These are phyloP conservation scores for Arthrobotrys sinensis DNA, from an alignment of 2,329 filamentous ascomycete species.

Conservation along the genomic window DNA sequence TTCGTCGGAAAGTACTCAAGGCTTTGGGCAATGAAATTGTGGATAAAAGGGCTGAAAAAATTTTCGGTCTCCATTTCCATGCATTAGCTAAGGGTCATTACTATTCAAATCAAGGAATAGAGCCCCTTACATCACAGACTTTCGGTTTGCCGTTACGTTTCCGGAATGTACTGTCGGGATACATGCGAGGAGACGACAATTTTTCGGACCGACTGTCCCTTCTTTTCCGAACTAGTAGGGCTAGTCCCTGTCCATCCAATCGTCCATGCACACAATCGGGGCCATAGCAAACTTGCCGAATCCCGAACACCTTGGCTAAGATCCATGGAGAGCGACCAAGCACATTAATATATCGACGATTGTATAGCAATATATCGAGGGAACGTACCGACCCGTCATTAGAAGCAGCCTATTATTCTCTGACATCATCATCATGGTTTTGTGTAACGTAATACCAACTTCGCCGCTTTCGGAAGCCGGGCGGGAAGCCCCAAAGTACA, in stretches of 20 bases:
- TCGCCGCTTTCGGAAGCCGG: constrained; percentile 15
- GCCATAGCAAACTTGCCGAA: constrained; percentile 50
- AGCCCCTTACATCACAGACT: constrained; percentile 50
- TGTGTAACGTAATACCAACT: constrained; percentile 14
- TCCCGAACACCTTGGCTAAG: constrained; percentile 11
- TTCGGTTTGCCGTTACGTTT: constrained; percentile 57
- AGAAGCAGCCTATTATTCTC: neutral
- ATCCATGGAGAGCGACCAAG: neutral
- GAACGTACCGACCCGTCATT: constrained; percentile 18
- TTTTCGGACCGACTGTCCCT: constrained; percentile 57
- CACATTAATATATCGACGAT: constrained; percentile 6
- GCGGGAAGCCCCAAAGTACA: neutral
- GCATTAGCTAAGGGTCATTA: constrained; percentile 39
- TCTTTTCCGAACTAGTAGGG: constrained; percentile 21
- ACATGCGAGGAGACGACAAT: constrained; percentile 51
- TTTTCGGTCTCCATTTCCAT: constrained; percentile 11
- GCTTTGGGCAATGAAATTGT: constrained; percentile 1
- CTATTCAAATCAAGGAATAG: constrained; percentile 41
- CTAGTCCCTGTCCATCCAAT: constrained; percentile 33
- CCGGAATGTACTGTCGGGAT: constrained; percentile 53
- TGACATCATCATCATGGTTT: constrained; percentile 9
- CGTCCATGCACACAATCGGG: constrained; percentile 26
- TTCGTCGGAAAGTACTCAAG: constrained; percentile 31
- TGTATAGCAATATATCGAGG: neutral
- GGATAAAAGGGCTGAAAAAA: constrained; percentile 29